Base-by-base conservation (phyloP, 2,329 filamentous ascomycete species). In the Drechslerella coelobrocha region DNA sequence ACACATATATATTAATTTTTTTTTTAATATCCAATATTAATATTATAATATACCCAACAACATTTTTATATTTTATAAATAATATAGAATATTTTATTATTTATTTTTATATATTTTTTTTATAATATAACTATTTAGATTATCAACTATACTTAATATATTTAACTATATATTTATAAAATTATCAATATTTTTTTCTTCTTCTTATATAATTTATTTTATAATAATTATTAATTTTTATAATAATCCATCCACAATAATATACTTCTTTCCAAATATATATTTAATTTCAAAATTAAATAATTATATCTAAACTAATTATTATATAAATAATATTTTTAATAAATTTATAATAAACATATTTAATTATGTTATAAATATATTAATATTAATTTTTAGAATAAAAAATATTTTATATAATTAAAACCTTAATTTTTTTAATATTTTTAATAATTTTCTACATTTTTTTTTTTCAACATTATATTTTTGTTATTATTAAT, bases 141-240 rank as follows among this genome's bases (percentile, higher is more conserved):
- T n/a, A n/a, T n/a, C n/a, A n/a, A n/a, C 17, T 45, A 45, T 9
- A 45, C n/a, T 45, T 10, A 19, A 12, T 12, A 45, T 45, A 45
- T 45, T 45, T 12, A 10, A 45, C n/a, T 45, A 10, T 12, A 45
- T 10, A 45, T 10, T 10, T 45, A 45, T 45, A 45, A 8, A 10
- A 45, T 45, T 45, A 45, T 45, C n/a, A n/a, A n/a, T n/a, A n/a
- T 10, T 45, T 45, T 45, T 45, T 45, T 45, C n/a, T n/a, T n/a
- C n/a, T 19, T 45, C 7, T 9, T 45, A 45, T 45, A 7, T 45
- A n/a, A 45, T 45, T 12, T 12, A 12, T 45, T 45, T 45, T 45
- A 45, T 12, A 17, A 45, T 45, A 45, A 45, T 7, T 45, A 45
- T 9, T 17, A n/a, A n/a, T n/a, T n/a, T n/a, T n/a, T n/a, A n/a